Conservation (phyloP, 768 basidiomycete genomes). For the Imleria badia region DNA sequence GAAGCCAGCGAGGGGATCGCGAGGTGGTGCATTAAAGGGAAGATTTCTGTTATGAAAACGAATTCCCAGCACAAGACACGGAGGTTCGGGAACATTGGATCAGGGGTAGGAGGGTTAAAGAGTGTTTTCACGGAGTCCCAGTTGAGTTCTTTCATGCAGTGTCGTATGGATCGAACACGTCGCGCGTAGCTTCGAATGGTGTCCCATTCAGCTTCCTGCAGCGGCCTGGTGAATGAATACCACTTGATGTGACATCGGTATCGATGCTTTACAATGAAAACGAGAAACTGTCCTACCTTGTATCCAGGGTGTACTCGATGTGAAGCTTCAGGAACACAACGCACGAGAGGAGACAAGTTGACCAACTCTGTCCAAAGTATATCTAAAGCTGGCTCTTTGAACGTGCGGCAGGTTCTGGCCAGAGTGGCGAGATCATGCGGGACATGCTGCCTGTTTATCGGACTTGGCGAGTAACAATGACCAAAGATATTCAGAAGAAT, state of each 20-base stretch:
- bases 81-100: conserved; percentile 20
- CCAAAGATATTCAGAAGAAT: conserved; percentile 7
- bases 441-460: neutral
- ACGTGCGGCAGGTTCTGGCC: conserved; percentile 8
- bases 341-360: conserved; percentile 2
- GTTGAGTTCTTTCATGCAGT: conserved; percentile 15
- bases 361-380: conserved; percentile 5
- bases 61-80: conserved; percentile 21
- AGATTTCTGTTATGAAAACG: conserved; percentile 5
- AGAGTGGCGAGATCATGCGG: neutral
- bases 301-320: conserved; percentile 10
- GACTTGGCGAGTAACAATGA: neutral
- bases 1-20: conserved; percentile 13
- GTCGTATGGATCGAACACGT: conserved; percentile 13
- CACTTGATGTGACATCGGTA: conserved; percentile 3
- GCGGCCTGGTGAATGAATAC: conserved; percentile 16
- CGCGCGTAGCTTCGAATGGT: conserved; percentile 9
- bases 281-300: neutral
- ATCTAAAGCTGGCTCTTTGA: conserved; percentile 6
- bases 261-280: neutral
- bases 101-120: conserved; percentile 14
- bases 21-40: conserved; percentile 16
- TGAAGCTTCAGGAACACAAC: conserved; percentile 7
- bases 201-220: conserved; percentile 8
- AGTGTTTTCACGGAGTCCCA: conserved; percentile 18